phyloP scores from a whole-genome alignment of 2,329 filamentous ascomycete genomes.

The Alternaria hordeiaustralica region DNA sequence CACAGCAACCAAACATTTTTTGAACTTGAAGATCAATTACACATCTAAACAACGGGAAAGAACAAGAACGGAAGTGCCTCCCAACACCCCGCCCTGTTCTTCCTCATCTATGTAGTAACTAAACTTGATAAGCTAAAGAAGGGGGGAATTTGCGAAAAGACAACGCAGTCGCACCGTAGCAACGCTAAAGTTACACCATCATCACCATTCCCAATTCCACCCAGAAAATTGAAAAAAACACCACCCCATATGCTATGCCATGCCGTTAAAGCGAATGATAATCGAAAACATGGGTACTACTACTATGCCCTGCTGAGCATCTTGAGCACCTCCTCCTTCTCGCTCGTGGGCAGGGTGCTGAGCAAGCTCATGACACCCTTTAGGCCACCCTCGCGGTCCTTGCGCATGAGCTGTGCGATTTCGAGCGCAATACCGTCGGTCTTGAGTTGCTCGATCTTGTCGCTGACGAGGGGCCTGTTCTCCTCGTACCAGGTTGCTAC shows the following conservation, averaged over 20 bases:
- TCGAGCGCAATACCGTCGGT: slow-evolving; percentile 73
- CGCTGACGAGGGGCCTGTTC: slow-evolving; percentile 80
- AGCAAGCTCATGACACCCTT: slow-evolving; percentile 88
- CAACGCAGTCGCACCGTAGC: slow-evolving; percentile 1
- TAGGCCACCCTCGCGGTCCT: slow-evolving; percentile 72
- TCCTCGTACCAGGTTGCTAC: slow-evolving; percentile 97
- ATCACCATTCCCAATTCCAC: slow-evolving; percentile 1
- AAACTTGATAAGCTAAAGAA: slow-evolving; percentile 7
- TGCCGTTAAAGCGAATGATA: slow-evolving; percentile 12
- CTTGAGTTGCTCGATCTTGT: slow-evolving; percentile 86
- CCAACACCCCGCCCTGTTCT: slow-evolving; percentile 16
- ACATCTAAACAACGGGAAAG: neutral
- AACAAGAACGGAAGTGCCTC: slow-evolving; percentile 16
- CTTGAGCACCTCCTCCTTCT: slow-evolving; percentile 83
- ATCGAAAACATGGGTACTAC: slow-evolving; percentile 3
- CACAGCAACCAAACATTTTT: neutral
- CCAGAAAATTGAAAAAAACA: slow-evolving; percentile 5
- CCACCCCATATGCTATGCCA: slow-evolving; percentile 10
- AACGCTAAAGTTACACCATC: slow-evolving; percentile 15
- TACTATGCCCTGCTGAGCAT: slow-evolving; percentile 54
- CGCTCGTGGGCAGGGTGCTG: slow-evolving; percentile 82
- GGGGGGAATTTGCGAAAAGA: slow-evolving; percentile 8
- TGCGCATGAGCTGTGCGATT: slow-evolving; percentile 71
- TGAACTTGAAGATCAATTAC: slow-evolving; percentile 5
- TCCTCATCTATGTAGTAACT: neutral